A percentile compares a stretch with the other conserved stretches of the same genome.
phyloP scores from a whole-genome alignment of 306 rosid species.

The Hippophae gyantsensis region DNA sequence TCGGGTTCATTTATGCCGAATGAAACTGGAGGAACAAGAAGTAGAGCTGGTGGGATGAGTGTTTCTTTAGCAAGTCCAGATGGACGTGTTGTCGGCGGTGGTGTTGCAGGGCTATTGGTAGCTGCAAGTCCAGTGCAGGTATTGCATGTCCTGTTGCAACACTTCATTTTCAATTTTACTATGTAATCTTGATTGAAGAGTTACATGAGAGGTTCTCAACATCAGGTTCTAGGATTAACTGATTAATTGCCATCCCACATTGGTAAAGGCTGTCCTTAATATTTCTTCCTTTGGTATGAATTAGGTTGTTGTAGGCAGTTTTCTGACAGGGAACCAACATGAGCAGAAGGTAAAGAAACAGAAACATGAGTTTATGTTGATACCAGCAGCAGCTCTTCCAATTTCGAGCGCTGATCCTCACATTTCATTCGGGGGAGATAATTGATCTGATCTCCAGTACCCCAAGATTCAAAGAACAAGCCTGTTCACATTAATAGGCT shows the following conservation, averaged over 20 bases:
- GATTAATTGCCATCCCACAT: background rate
- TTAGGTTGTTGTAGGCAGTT: slow-evolving; percentile 96
- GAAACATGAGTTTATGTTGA: slow-evolving; percentile 46
- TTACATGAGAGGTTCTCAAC: too few relatives aligned
- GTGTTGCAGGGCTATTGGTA: slow-evolving; percentile 83
- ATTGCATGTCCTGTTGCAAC: slow-evolving; percentile 1
- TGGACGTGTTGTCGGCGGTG: slow-evolving; percentile 94
- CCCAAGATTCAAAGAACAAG: slow-evolving; percentile 44
- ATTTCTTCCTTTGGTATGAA: slow-evolving; percentile 16
- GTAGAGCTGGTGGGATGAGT: slow-evolving; percentile 97
- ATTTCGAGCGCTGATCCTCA: slow-evolving; percentile 51
- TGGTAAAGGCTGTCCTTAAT: slow-evolving; percentile 6
- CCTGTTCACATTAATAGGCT: slow-evolving; percentile 62
- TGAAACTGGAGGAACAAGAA: slow-evolving; percentile 76
- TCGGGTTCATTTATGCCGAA: slow-evolving; percentile 90
- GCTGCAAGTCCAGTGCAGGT: slow-evolving; percentile 97
- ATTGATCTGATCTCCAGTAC: slow-evolving; percentile 47
- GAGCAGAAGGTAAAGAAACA: slow-evolving; percentile 75
- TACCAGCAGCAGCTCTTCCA: slow-evolving; percentile 50
- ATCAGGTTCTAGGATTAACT: too few relatives aligned
- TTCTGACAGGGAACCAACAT: slow-evolving; percentile 87
- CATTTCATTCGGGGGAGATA: slow-evolving; percentile 49
- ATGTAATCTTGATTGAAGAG: background rate
- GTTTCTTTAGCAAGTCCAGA: slow-evolving; percentile 86
- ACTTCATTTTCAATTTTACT: background rate